A percentile compares a stretch with the other conserved stretches of the same genome.
Evolutionary conservation across 768 basidiomycete genomes (phyloP).

Genomic region (Trametes sanguinea): DNA sequence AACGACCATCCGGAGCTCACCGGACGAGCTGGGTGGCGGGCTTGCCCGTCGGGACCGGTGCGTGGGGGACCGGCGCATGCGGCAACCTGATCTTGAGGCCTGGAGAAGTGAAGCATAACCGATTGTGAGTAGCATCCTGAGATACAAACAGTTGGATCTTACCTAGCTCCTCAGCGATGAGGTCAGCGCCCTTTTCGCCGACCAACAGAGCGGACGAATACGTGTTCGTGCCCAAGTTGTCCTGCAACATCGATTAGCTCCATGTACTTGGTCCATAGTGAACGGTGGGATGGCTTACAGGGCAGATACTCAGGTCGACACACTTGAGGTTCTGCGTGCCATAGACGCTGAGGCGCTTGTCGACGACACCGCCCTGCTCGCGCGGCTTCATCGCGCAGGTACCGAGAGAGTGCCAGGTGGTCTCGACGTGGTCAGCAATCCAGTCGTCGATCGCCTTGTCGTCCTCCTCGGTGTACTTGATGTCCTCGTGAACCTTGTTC

Average conservation of each 20-base stretch:
- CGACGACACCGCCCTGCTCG: slow-evolving; percentile 66
- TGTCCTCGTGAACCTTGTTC: slow-evolving; percentile 60
- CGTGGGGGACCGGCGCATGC: slow-evolving; percentile 71
- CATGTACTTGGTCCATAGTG: slow-evolving; percentile 29
- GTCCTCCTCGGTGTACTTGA: slow-evolving; percentile 67
- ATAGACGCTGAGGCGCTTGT: slow-evolving; percentile 61
- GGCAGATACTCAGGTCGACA: slow-evolving; percentile 72
- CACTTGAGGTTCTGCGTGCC: slow-evolving; percentile 69
- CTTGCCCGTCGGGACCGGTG: slow-evolving; percentile 42
- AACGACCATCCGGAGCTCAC: slow-evolving; percentile 1
- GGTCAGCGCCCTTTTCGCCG: slow-evolving; percentile 67
- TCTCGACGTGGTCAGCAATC: slow-evolving; percentile 71
- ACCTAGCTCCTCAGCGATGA: slow-evolving; percentile 68
- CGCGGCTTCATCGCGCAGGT: slow-evolving; percentile 64
- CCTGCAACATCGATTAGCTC: slow-evolving; percentile 36
- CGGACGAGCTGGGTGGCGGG: slow-evolving; percentile 32
- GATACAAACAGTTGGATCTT: slow-evolving; percentile 14
- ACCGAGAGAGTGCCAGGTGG: slow-evolving; percentile 73
- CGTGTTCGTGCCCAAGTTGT: slow-evolving; percentile 72
- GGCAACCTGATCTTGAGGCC: slow-evolving; percentile 63
- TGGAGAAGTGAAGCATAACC: slow-evolving; percentile 25
- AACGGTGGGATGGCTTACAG: slow-evolving; percentile 42
- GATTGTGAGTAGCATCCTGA: neutral
- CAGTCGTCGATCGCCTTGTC: slow-evolving; percentile 74
- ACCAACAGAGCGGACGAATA: slow-evolving; percentile 71